Conservation (phyloP, 305 asterid species). For the Fraxinus velutina region DNA sequence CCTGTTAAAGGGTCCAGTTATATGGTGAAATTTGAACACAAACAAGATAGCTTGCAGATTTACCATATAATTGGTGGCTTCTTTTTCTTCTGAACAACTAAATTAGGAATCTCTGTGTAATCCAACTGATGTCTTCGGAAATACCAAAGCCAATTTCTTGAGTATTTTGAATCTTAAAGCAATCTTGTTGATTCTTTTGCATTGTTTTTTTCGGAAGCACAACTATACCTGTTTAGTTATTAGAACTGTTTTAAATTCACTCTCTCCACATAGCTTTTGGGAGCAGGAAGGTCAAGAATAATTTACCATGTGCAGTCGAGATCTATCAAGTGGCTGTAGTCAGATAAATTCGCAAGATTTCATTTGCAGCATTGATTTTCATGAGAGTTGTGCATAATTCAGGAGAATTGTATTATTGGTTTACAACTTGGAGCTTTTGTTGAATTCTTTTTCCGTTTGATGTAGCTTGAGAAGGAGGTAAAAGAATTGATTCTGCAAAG, state of each 20-base stretch:
- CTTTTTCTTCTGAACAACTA: neutral
- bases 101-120: neutral
- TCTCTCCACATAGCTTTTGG: neutral
- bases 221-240: neutral
- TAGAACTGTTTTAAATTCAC: neutral
- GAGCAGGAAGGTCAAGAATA: neutral
- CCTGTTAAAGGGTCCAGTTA: neutral
- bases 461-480: constrained; percentile 73
- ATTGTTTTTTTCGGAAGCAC: neutral
- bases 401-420: neutral
- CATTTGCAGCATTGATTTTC: neutral
- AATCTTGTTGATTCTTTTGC: neutral
- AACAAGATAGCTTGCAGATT: neutral
- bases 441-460: neutral
- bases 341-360: neutral
- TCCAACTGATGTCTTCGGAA: neutral
- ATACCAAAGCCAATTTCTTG: neutral
- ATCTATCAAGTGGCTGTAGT: neutral
- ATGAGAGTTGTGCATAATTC: neutral
- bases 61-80: neutral
- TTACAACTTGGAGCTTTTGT: neutral
- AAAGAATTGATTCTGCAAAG: constrained; percentile 70
- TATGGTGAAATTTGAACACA: neutral
- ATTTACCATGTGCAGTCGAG: neutral
- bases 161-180: neutral